Evolutionary conservation across 768 basidiomycete species (phyloP), one percentile per base, ranked within the genome.

Genomic region (Termitomyces eurrhizus): DNA sequence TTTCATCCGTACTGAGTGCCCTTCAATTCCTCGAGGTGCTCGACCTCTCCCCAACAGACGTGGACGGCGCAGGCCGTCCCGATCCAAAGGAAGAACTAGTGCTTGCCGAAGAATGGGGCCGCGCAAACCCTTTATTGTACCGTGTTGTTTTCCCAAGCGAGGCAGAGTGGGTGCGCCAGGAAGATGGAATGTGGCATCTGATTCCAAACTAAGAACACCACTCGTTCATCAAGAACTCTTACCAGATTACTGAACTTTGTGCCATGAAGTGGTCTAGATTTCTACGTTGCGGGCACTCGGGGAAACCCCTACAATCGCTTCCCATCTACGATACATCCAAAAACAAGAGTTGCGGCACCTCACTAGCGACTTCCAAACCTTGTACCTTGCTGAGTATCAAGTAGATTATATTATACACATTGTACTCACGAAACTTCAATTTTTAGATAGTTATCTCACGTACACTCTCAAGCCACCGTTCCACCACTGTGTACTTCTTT

Each of bases 1-100:
- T 88, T 41, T 82, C 85, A n/a, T 75, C 83, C 55, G 84, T 85
- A 14, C 72, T 86, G 58, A 75, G 73, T 56, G 77, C 78, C 3
- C 85, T 87, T 68, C 72, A 69, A 29, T 74, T 75, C 16, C 74
- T 87, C 59, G 71, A 74, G 33, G 75, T 73, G 62, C 79, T 89
- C 66, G 87, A 88, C 69, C 74, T 89, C 39, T 86, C 86, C 2
- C 83, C 84, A 21, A 87, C 85, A 37, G 74, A 75, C 56, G 76
- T 84, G 16, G 78, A 78, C 62, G 79, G 78, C 64, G 70, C 75
- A 50, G 79, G 76, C 42, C 71, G 74, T 16, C 72, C 75, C 11
- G 77, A 79, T 62, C 64, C 73, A 16, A 68, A 75, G 33, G 85
- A 87, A 65, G 84, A 87, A 68, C 69, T 69, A 32, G 70, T 74